Evolutionary conservation across 2,329 filamentous ascomycete genomes (phyloP).

Genomic region (Graphilbum fragrans): DNA sequence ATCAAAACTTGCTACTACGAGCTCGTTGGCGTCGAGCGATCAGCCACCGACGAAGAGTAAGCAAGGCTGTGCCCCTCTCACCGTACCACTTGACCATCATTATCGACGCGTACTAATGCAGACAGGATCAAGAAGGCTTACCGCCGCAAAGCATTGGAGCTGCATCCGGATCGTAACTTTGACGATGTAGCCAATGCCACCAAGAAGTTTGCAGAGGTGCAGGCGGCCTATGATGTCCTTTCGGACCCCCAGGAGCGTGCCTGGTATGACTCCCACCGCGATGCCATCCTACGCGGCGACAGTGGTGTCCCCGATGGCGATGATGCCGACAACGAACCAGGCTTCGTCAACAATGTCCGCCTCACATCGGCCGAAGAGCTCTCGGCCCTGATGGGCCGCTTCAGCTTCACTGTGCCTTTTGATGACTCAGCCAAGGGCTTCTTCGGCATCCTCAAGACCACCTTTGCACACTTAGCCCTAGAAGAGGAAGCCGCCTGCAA

Average conservation of each 20-base stretch:
- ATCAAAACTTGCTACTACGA: slow-evolving; percentile 76
- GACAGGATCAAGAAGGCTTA: slow-evolving; percentile 88
- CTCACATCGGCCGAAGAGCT: slow-evolving; percentile 76
- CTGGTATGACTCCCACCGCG: slow-evolving; percentile 94
- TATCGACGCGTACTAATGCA: no score
- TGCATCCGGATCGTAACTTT: slow-evolving; percentile 91
- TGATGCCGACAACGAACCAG: slow-evolving; percentile 22
- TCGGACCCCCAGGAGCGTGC: slow-evolving; percentile 90
- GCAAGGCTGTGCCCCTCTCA: no score
- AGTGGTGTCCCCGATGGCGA: slow-evolving; percentile 26
- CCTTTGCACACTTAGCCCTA: slow-evolving; percentile 66
- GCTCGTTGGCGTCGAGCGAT: slow-evolving; percentile 59
- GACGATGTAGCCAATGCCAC: slow-evolving; percentile 75
- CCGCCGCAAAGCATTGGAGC: slow-evolving; percentile 75
- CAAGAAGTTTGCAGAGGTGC: slow-evolving; percentile 76
- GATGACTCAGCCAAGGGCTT: slow-evolving; percentile 73
- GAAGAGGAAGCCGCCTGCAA: slow-evolving; percentile 70
- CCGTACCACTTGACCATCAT: no score
- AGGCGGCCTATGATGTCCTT: slow-evolving; percentile 89
- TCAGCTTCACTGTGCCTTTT: slow-evolving; percentile 67
- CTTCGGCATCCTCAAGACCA: slow-evolving; percentile 64
- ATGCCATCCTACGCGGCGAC: slow-evolving; percentile 65
- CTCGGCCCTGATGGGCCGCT: slow-evolving; percentile 63
- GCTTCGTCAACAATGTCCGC: slow-evolving; percentile 49
- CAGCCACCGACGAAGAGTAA: slow-evolving; percentile 72